phyloP scores from a whole-genome alignment of 2,329 filamentous ascomycete genomes.

The Epichloe sylvatica region DNA sequence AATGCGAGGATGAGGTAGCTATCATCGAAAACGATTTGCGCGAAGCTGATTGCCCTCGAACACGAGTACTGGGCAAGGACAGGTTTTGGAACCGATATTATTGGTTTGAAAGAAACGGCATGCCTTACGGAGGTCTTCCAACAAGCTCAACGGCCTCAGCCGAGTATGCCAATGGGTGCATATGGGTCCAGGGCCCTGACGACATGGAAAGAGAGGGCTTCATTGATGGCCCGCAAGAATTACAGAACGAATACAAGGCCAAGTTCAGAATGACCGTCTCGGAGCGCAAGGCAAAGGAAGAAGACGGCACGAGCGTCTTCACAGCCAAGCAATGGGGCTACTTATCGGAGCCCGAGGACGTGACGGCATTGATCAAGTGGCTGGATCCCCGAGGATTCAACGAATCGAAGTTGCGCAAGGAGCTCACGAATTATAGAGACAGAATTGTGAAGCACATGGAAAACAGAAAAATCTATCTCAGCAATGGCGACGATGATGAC shows the following conservation, averaged over 20 bases:
- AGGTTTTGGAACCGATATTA: constrained; percentile 98
- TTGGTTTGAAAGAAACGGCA: constrained; percentile 97
- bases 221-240: constrained; percentile 59
- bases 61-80: constrained; percentile 79
- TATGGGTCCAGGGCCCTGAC: constrained; percentile 95
- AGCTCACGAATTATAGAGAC: constrained; percentile 62
- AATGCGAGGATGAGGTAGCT: constrained; percentile 74
- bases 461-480: constrained; percentile 57
- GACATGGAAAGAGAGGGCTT: constrained; percentile 76
- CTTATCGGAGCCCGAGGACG: constrained; percentile 63
- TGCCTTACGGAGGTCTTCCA: constrained; percentile 84
- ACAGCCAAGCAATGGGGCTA: constrained; percentile 81
- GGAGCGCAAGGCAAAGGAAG: constrained; percentile 73
- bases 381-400: constrained; percentile 76
- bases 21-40: constrained; percentile 82
- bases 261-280: constrained; percentile 71
- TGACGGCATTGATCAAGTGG: constrained; percentile 75
- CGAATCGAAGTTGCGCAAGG: constrained; percentile 77
- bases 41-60: constrained; percentile 85
- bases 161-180: constrained; percentile 80
- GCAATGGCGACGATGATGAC: constrained; percentile 24
- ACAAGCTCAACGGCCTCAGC: constrained; percentile 77
- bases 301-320: constrained; percentile 65
- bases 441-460: constrained; percentile 69
- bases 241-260: constrained; percentile 60